Evolutionary conservation across 257 asterid species (phyloP), one percentile per base, ranked within the genome.

Genomic region (Paulownia fortunei): DNA sequence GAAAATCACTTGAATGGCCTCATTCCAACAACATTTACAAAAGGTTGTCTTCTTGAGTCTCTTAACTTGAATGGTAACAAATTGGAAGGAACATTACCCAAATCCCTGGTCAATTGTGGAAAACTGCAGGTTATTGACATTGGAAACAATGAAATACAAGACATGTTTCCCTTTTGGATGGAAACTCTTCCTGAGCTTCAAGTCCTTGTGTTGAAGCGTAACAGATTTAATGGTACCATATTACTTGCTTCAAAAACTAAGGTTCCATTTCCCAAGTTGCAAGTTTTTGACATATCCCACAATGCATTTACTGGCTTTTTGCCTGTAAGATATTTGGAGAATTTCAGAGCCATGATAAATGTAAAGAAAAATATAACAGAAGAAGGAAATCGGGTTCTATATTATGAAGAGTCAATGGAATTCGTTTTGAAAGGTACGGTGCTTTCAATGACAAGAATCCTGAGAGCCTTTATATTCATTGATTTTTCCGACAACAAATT

Each of bases 151-250:
- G n/a, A 64, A n/a, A 46, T 87, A 26, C 70, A 21, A 37, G 86
- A 42, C 26, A 1, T 8, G 2, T 87, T 87, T 41, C 88, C 88
- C 8, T 32, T 32, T n/a, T 82, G 86, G 87, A 19, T 71, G 54
- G 79, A 34, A 26, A 32, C 13, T 63, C 83, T 87, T 74, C 63
- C 67, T 6, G 36, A 74, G 2, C 81, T 87, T 41, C 68, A 10
- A 30, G 84, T 82, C 36, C 79, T 84, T 12, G 75, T 58, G 24
- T 68, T 84, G 60, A 77, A 58, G 21, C 12, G 21, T 6, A 76
- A 80, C 74, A 79, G 52, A 24, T 13, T 84, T 60, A 30, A 67
- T 24, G 89, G 88, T 2, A 44, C 70, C 26, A 18, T 83, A 1
- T 5, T 34, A 9, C 68, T 78, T 9, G 42, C 51, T 36, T 63